Base-by-base conservation (phyloP, 345 rosid genomes). In the Pugionium dolabratum region DNA sequence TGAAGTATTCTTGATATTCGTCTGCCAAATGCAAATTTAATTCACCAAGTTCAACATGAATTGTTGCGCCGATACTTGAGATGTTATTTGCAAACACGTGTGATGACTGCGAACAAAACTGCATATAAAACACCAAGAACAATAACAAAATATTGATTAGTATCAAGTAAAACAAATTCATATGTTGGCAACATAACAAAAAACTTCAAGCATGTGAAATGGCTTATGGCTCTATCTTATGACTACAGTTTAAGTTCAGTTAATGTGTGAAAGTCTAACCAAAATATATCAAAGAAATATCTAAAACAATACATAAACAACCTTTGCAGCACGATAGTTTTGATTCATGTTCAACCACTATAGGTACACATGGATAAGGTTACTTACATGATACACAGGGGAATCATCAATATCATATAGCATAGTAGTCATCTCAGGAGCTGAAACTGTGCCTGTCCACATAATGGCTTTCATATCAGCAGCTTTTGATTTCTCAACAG, bases 391-490 rank as follows among this genome's bases (percentile, higher is more conserved):
- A 85, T 84, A 94, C 56, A 94, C 50, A 1, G 97, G 91, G 48
- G 69, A 59, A 64, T 80, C 90, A 35, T 70, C 71, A 75, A 83
- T 57, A 66, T 83, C 78, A 65, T 82, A 82, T 6, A 94, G 81
- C 76, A 88, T 80, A 71, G 84, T 41, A 49, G 88, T 85, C 95
- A 94, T 85, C 79, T 94, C 99, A 66, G 99, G 99, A 59, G 99
- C 99, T 48, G 99, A 86, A 65, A 86, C 79, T 70, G 96, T 90
- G 78, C 92, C 78, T 18, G 99, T 90, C 99, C 99, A 94, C 85
- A 86, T 81, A 32, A 94, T 69, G 68, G 75, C 77, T 78, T 88
- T 84, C 31, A 75, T 68, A 62, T 82, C 89, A 35, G 80, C 59
- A 8, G 84, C 71, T 70, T 76, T 80, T 50, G 86, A 70, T 78